Base-by-base conservation (phyloP, 768 basidiomycete genomes). In the Xerocomellus dryophilus region DNA sequence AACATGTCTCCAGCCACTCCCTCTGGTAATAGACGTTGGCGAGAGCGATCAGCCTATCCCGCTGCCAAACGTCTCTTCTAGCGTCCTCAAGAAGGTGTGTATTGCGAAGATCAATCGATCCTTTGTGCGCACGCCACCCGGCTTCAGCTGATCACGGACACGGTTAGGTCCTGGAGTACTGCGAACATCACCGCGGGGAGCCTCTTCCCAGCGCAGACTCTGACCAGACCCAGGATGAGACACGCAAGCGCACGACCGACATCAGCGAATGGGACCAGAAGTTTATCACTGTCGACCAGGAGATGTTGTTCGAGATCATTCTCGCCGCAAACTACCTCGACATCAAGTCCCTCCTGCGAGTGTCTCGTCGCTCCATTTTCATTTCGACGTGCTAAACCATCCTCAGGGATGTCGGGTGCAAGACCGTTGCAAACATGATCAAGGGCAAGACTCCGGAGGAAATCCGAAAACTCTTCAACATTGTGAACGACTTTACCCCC, bases 391-490 rank as follows among this genome's bases (percentile, higher is more conserved):
- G 31, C 44, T 55, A 43, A 34, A 56, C 47, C 27, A 29, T 20
- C n/a, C 27, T 35, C 61, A 96, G 93, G 61, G 95, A 97, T 67
- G 93, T 97, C 54, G 95, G 95, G 2, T 97, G 95, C 83, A 96
- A 97, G 80, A 97, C 93, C 4, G 95, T 97, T 5, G 97, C 97
- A 14, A 98, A 98, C 81, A 99, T 98, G 97, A 98, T 99, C 82
- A 98, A 99, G 78, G 97, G 97, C 32, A 99, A 99, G 83, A 96
- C 95, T 4, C 97, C 97, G 21, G 97, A 98, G 72, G 97, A 98
- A 76, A 98, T 99, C 62, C 88, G 96, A 54, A 98, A 98, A 68
- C 83, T 98, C 50, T 98, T 94, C 79, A 96, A 97, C 81, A 94
- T 95, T 60, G 90, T 92, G 31, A 94, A 94, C 70, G 97, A 98